Conservation (phyloP, 2,329 filamentous ascomycete species). For the Cadophora gregata region DNA sequence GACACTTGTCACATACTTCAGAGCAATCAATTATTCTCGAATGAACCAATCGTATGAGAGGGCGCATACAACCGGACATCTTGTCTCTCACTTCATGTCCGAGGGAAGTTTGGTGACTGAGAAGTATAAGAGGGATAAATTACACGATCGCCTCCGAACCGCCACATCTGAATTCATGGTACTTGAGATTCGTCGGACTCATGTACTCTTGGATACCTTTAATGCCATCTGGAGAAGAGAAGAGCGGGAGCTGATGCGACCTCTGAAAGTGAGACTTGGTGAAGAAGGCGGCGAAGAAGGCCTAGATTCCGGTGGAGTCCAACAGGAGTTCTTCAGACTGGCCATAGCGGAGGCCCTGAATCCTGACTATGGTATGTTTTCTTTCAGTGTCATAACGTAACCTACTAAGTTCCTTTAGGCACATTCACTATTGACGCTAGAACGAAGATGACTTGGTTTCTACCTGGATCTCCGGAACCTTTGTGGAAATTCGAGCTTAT, state of each 20-base stretch:
- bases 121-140: slow-evolving; percentile 62
- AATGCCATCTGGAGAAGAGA: slow-evolving; percentile 91
- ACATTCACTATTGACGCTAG: slow-evolving; percentile 79
- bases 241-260: slow-evolving; percentile 79
- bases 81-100: slow-evolving; percentile 59
- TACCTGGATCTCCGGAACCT: slow-evolving; percentile 79
- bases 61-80: slow-evolving; percentile 62
- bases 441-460: slow-evolving; percentile 87
- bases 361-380: slow-evolving; percentile 68
- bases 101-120: slow-evolving; percentile 61
- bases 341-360: slow-evolving; percentile 81
- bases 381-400: slow-evolving; percentile 8
- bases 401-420: slow-evolving; percentile 46
- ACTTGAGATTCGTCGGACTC: slow-evolving; percentile 69
- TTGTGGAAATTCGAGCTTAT: slow-evolving; percentile 90
- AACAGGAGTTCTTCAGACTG: slow-evolving; percentile 93
- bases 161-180: slow-evolving; percentile 75
- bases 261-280: slow-evolving; percentile 86
- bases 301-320: slow-evolving; percentile 91
- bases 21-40: slow-evolving; percentile 82
- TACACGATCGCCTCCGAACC: slow-evolving; percentile 68
- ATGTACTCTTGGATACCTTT: slow-evolving; percentile 75
- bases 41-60: slow-evolving; percentile 85
- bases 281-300: slow-evolving; percentile 85
- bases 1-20: slow-evolving; percentile 81